phyloP scores from a whole-genome alignment of 257 asterid genomes.

The Penstemon newberryi region DNA sequence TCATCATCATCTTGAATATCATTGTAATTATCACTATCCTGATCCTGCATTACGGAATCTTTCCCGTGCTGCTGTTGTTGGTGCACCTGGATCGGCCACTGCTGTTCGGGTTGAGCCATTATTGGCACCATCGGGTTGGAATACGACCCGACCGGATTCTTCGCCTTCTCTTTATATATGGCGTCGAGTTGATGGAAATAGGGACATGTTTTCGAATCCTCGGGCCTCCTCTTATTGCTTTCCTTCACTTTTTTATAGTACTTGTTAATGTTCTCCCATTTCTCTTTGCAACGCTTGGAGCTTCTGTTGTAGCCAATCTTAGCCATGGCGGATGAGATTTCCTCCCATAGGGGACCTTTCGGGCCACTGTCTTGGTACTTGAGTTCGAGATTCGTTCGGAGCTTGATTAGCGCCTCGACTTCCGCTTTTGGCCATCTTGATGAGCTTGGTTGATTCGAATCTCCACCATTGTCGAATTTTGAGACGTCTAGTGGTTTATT shows the following conservation, averaged over 20 bases:
- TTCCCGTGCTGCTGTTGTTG: slow-evolving; percentile 13
- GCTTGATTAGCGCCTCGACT: slow-evolving; percentile 68
- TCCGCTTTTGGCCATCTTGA: slow-evolving; percentile 96
- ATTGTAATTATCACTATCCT: slow-evolving; percentile 35
- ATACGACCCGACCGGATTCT: slow-evolving; percentile 16
- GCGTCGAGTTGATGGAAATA: slow-evolving; percentile 85
- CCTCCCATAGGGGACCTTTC: slow-evolving; percentile 95
- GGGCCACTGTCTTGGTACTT: slow-evolving; percentile 91
- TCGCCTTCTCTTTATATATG: slow-evolving; percentile 62
- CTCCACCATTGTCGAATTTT: slow-evolving; percentile 39
- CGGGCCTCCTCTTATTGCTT: slow-evolving; percentile 73
- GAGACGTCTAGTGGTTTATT: slow-evolving; percentile 22
- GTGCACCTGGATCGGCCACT: slow-evolving; percentile 65
- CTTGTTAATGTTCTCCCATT: slow-evolving; percentile 97
- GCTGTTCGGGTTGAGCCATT: slow-evolving; percentile 94
- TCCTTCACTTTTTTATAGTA: slow-evolving; percentile 95
- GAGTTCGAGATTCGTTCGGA: slow-evolving; percentile 62
- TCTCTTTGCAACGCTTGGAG: slow-evolving; percentile 91
- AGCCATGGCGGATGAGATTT: slow-evolving; percentile 70
- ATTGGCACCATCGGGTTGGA: slow-evolving; percentile 53
- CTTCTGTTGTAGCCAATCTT: slow-evolving; percentile 71
- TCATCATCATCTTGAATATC: slow-evolving; percentile 29
- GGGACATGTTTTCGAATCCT: slow-evolving; percentile 91
- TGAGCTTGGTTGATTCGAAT: slow-evolving; percentile 40
- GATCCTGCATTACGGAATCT: slow-evolving; percentile 36